phyloP scores from a whole-genome alignment of 1,284 basidiomycete species.

The Cutaneotrichosporon sp. region DNA sequence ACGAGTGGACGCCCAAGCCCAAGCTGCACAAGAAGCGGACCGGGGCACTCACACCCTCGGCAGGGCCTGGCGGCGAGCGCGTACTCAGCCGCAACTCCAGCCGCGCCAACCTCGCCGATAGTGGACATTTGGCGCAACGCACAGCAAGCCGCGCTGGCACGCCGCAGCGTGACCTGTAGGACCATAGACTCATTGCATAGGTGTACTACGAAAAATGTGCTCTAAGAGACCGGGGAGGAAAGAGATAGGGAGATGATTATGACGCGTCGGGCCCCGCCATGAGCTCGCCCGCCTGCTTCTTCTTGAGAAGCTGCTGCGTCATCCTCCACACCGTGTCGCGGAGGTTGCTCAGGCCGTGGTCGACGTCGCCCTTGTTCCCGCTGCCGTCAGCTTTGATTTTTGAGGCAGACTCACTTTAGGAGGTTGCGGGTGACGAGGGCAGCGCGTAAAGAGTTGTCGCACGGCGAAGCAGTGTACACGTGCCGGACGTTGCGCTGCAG shows the following conservation, averaged over 20 bases:
- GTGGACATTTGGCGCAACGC: conserved; percentile 42
- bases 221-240: neutral
- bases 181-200: neutral
- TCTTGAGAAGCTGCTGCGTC: conserved; percentile 43
- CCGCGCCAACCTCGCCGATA: conserved; percentile 47
- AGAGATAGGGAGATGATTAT: neutral
- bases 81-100: conserved; percentile 45
- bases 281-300: conserved; percentile 77
- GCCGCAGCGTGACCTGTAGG: conserved; percentile 1
- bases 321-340: conserved; percentile 61
- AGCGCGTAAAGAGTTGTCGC: conserved; percentile 84
- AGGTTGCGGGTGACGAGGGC: conserved; percentile 86
- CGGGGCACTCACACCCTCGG: conserved; percentile 35
- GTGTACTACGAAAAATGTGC: neutral
- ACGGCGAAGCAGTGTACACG: conserved; percentile 68
- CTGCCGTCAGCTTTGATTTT: conserved; percentile 11
- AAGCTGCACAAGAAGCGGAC: conserved; percentile 3
- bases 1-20: conserved; percentile 9
- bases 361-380: conserved; percentile 28
- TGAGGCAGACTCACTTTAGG: conserved; percentile 66
- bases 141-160: conserved; percentile 30
- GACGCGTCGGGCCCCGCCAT: conserved; percentile 56
- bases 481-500: conserved; percentile 72
- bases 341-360: conserved; percentile 72
- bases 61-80: conserved; percentile 13